Base-by-base conservation (phyloP, 129 eudicot species). In the Artemisia annua region DNA sequence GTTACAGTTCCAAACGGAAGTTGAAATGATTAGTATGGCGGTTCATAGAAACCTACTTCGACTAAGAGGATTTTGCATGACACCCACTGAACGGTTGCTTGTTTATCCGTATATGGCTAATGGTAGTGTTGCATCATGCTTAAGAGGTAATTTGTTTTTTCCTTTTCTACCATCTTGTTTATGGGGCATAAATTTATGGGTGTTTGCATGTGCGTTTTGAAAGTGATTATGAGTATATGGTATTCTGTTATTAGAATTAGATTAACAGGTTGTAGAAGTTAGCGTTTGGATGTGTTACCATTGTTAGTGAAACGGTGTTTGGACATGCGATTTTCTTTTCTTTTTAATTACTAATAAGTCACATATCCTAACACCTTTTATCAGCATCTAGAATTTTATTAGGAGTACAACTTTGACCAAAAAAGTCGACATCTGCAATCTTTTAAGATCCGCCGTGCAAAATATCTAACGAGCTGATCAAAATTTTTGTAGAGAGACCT, bases 21-120 rank as follows among this genome's bases (percentile, higher is more conserved):
- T 91, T 14, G 91, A 91, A 73, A 86, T 91, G 92, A 91, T 91
- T 35, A 91, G 97, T 67, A 91, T 91, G 97, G 97, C 97, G 12
- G 97, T 91, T 16, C 97, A 91, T 68, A 86, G 97, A 20, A 91
- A 91, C 81, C 82, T 91, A 24, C 96, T 91, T 57, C 89, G 97
- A 14, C 66, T 91, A 73, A 85, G 89, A n/a, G 97, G 96, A 52
- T 91, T 91, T 81, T 91, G 97, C 79, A 91, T 91, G 97, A 91
- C 97, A 18, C 96, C 97, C 46, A 91, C 97, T 0, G 97, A 91
- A 24, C 80, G 97, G 66, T 67, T 91, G 82, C 97, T 91, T 39
- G 97, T 91, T 80, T 91, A 91, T 77, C 97, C 97, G 1, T 91
- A 69, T 52, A 91, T 91, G 97, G 92, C 84, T 32, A 91, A 91